Conservation (phyloP, 2,329 filamentous ascomycete genomes). For the Penicillium sp. region DNA sequence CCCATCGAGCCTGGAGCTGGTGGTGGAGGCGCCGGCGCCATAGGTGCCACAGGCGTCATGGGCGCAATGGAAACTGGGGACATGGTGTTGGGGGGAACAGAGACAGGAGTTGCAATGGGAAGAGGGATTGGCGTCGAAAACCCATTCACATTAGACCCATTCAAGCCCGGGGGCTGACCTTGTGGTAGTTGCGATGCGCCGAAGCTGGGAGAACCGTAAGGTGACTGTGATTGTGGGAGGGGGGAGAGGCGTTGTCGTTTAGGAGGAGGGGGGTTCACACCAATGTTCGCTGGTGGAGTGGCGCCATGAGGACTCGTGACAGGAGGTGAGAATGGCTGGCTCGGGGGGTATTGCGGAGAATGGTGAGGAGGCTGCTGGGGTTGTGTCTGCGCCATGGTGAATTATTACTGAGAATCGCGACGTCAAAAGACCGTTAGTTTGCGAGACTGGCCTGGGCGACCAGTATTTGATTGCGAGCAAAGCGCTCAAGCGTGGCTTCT, state of each 20-base stretch:
- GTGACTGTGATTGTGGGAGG: slow-evolving; percentile 58
- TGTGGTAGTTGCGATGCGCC: slow-evolving; percentile 45
- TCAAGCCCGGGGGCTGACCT: slow-evolving; percentile 28
- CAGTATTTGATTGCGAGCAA: slow-evolving; percentile 30
- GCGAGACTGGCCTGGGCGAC: slow-evolving; percentile 9
- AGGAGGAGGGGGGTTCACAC: slow-evolving; percentile 61
- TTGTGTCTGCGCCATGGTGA: slow-evolving; percentile 59
- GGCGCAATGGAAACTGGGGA: slow-evolving; percentile 55
- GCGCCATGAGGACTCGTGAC: slow-evolving; percentile 58
- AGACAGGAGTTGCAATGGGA: slow-evolving; percentile 17
- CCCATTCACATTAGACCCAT: slow-evolving; percentile 47
- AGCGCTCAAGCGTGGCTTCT: slow-evolving; percentile 34
- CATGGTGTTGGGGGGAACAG: slow-evolving; percentile 24
- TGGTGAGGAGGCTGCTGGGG: slow-evolving; percentile 38
- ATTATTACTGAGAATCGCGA: slow-evolving; percentile 3
- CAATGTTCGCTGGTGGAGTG: slow-evolving; percentile 47
- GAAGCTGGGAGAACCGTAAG: slow-evolving; percentile 61
- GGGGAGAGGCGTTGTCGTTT: slow-evolving; percentile 72
- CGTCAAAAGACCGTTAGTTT: not conserved
- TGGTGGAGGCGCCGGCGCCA: slow-evolving; percentile 19
- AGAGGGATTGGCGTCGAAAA: slow-evolving; percentile 45
- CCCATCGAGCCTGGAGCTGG: slow-evolving; percentile 53
- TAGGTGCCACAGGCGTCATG: slow-evolving; percentile 21
- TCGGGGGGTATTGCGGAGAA: slow-evolving; percentile 38
- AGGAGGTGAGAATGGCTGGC: slow-evolving; percentile 56